A percentile compares a stretch with the other conserved stretches of the same genome.
Evolutionary conservation across 164 flowering plant genomes (phyloP).

Genomic region (Brasenia schreberi): DNA sequence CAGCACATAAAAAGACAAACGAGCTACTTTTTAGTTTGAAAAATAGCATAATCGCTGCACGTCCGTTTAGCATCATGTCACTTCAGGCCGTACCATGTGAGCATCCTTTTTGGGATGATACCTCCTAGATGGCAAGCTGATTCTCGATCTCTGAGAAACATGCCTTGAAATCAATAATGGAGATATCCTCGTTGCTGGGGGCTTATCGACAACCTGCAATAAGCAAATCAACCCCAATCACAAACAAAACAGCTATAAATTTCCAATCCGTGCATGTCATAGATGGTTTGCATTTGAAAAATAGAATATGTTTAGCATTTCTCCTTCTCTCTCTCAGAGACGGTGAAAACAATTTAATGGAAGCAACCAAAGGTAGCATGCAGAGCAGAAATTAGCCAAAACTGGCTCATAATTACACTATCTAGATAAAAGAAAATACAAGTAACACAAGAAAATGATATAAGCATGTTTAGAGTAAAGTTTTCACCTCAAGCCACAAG

Average conservation of each 20-base stretch:
- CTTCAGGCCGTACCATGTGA: slow-evolving; percentile 42
- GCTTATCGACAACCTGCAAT: slow-evolving; percentile 68
- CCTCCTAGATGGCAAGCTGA: slow-evolving; percentile 73
- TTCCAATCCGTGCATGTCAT: too few relatives aligned
- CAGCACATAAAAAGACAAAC: not conserved
- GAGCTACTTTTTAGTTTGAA: not conserved
- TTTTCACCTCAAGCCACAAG: too few relatives aligned
- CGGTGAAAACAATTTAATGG: too few relatives aligned
- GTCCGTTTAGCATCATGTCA: not conserved
- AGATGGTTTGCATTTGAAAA: too few relatives aligned
- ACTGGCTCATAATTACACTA: too few relatives aligned
- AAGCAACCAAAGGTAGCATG: too few relatives aligned
- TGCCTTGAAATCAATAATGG: slow-evolving; percentile 80
- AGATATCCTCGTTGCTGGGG: slow-evolving; percentile 70
- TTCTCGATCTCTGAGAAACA: slow-evolving; percentile 61
- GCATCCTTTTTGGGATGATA: slow-evolving; percentile 68
- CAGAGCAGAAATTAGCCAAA: too few relatives aligned
- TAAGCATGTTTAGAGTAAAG: not conserved
- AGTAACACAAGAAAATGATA: not conserved
- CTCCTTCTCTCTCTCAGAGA: too few relatives aligned
- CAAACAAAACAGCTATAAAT: too few relatives aligned
- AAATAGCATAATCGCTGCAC: not conserved
- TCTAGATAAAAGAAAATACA: not conserved
- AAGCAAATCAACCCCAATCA: not conserved
- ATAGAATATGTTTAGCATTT: too few relatives aligned